Evolutionary conservation across 345 rosid species (phyloP), one percentile per base, ranked within the genome.

Genomic region (Pseudoturritis turrita): DNA sequence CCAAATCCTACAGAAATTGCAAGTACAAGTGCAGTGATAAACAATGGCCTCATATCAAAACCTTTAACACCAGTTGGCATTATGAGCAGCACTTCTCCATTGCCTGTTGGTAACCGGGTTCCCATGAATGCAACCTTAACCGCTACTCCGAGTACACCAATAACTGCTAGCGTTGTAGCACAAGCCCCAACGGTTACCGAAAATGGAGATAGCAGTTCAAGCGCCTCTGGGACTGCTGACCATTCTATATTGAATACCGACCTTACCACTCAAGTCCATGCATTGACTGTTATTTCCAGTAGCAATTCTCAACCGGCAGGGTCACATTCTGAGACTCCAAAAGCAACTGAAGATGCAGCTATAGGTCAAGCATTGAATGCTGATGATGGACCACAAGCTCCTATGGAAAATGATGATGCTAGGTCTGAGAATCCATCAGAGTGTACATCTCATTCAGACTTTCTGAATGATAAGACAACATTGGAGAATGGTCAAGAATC

Each of bases 401-500:
- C 40, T 44, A 4, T 18, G 57, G 65, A 44, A 64, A 35, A 54
- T 23, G 40, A 54, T 23, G 40, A 31, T 51, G 40, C 56, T 18
- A 14, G 49, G 63, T 66, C 62, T 74, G 60, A 58, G 61, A 66
- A 40, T 29, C 22, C 73, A 57, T 50, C 68, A 65, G 55, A 58
- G 37, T 49, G 54, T 35, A 39, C 28, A 37, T n/a, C 66, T 65
- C 65, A 19, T 26, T 36, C 44, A 47, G 72, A 28, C 11, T 19
- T 45, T 66, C n/a, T 47, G 10, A 31, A 35, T 73, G 58, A 45
- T 55, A 36, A 44, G 55, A 54, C 46, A 62, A 51, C 41, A 45
- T n/a, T 47, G 22, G 51, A 28, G 6, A 46, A 55, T 13, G 0
- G 50, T 10, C 50, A 35, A 73, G 58, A 73, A 45, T 15, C n/a